Conservation (phyloP, 2,329 filamentous ascomycete genomes). For the Exophiala viscosa region DNA sequence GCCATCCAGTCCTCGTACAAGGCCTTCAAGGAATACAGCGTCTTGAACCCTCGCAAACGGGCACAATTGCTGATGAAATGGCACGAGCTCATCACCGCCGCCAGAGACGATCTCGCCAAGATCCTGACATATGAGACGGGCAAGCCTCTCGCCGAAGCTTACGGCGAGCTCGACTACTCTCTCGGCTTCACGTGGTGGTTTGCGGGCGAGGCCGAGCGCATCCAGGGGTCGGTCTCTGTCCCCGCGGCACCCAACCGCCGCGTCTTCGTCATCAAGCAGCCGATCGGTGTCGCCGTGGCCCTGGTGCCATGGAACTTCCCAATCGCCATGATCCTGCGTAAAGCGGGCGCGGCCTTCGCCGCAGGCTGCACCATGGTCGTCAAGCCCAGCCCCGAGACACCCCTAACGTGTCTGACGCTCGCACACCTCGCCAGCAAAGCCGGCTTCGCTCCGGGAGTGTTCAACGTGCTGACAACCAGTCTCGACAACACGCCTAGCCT, state of each 20-base stretch:
- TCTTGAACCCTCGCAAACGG: constrained; percentile 57
- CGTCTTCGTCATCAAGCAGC: constrained; percentile 69
- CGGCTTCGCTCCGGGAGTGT: constrained; percentile 57
- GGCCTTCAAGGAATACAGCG: constrained; percentile 60
- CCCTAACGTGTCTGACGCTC: constrained; percentile 55
- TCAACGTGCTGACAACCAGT: constrained; percentile 58
- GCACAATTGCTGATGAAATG: constrained; percentile 63
- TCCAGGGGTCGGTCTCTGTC: constrained; percentile 57
- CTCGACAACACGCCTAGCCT: constrained; percentile 39
- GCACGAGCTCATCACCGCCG: constrained; percentile 61
- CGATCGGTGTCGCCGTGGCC: constrained; percentile 63
- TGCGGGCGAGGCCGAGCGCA: constrained; percentile 57
- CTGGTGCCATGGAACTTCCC: constrained; percentile 72
- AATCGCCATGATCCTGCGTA: constrained; percentile 64
- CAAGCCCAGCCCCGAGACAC: constrained; percentile 68
- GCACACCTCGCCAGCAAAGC: constrained; percentile 51
- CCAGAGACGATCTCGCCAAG: constrained; percentile 59
- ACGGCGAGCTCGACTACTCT: constrained; percentile 56
- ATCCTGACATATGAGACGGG: constrained; percentile 62
- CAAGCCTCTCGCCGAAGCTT: constrained; percentile 54
- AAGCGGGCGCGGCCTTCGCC: constrained; percentile 63
- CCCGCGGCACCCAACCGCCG: constrained; percentile 60
- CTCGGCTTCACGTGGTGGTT: constrained; percentile 57
- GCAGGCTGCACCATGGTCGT: constrained; percentile 67
- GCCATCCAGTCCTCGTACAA: constrained; percentile 58